Conservation (phyloP, 208 protist species). For the Crithidia bombi region DNA sequence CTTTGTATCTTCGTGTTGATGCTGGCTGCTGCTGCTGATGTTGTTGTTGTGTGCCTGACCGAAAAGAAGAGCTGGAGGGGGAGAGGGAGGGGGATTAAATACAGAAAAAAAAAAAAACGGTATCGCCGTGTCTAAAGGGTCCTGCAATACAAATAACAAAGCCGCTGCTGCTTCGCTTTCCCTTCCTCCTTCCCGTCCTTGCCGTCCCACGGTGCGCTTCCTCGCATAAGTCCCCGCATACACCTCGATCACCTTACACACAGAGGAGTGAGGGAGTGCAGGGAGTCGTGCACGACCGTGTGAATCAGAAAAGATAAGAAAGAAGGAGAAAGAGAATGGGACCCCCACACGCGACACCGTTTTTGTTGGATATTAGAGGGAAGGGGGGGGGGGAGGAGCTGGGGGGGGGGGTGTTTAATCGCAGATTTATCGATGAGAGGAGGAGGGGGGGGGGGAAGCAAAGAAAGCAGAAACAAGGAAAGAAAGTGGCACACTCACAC, state of each 20-base stretch:
- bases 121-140: too few relatives aligned
- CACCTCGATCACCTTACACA: too few relatives aligned
- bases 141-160: too few relatives aligned
- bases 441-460: slow-evolving; percentile 5
- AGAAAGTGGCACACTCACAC: slow-evolving; percentile 44
- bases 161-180: not conserved
- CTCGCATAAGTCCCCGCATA: too few relatives aligned
- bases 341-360: slow-evolving; percentile 1
- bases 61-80: not conserved
- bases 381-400: slow-evolving; percentile 14
- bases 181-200: not conserved
- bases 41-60: slow-evolving; percentile 25
- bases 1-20: slow-evolving; percentile 21
- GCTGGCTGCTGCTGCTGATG: slow-evolving; percentile 31
- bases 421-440: too few relatives aligned
- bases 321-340: slow-evolving; percentile 14
- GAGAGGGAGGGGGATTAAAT: not conserved
- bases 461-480: slow-evolving; percentile 1
- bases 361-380: not conserved
- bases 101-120: not conserved
- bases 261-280: too few relatives aligned
- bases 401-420: too few relatives aligned
- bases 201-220: not conserved
- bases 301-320: slow-evolving; percentile 1
- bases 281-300: too few relatives aligned